Conservation (phyloP, 345 rosid species). For the Noccaea caerulescens region DNA sequence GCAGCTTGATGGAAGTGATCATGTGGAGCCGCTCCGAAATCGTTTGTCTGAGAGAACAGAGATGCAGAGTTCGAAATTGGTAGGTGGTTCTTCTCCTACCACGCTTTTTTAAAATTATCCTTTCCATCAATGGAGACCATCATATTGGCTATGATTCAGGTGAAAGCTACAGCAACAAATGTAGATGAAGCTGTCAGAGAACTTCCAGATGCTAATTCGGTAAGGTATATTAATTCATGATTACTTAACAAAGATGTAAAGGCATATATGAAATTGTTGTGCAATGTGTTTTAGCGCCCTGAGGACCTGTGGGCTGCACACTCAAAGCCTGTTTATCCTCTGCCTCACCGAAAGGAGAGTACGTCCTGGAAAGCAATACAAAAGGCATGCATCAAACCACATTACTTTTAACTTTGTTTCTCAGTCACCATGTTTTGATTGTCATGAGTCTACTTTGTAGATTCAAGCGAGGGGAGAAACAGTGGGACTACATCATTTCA, state of each 20-base stretch:
- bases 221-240: conserved; percentile 62
- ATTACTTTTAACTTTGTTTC: conserved; percentile 15
- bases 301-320: conserved; percentile 94
- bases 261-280: conserved; percentile 19
- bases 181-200: conserved; percentile 97
- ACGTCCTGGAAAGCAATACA: conserved; percentile 83
- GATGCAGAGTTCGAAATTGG: conserved; percentile 76
- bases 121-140: conserved; percentile 5
- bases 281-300: conserved; percentile 67
- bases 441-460: conserved; percentile 42
- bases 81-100: conserved; percentile 37
- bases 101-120: neutral
- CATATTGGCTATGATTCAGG: conserved; percentile 52
- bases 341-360: conserved; percentile 77
- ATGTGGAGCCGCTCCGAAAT: conserved; percentile 77
- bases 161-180: conserved; percentile 96
- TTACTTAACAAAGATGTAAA: conserved; percentile 11
- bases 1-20: conserved; percentile 97
- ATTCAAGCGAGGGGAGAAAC: conserved; percentile 71
- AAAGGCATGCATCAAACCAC: conserved; percentile 53
- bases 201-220: conserved; percentile 98
- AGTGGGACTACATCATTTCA: conserved; percentile 84
- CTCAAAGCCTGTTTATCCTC: conserved; percentile 75
- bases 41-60: conserved; percentile 86
- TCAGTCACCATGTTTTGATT: conserved; percentile 29